Conservation (phyloP, 2,329 filamentous ascomycete genomes). For the Cladorrhinum sp. region DNA sequence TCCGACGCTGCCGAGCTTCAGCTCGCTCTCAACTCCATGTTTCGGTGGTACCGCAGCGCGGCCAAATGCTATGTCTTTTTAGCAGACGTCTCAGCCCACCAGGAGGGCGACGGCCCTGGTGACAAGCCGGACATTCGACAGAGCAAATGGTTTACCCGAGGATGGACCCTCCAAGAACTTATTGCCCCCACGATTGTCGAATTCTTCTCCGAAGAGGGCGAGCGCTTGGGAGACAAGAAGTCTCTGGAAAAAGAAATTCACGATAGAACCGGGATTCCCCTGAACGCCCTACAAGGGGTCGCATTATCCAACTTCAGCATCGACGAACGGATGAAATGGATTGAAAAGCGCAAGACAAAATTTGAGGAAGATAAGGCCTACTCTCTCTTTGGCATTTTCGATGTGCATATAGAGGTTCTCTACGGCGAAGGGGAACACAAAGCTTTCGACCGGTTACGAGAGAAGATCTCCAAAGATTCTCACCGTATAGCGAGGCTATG, state of each 20-base stretch:
- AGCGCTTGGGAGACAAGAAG: neutral
- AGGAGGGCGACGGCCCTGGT: neutral
- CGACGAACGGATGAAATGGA: constrained; percentile 14
- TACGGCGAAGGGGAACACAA: too few relatives aligned
- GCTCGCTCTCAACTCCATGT: constrained; percentile 21
- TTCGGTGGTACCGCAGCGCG: constrained; percentile 7
- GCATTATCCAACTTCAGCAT: constrained; percentile 14
- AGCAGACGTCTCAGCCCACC: constrained; percentile 1
- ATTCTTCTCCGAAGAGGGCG: constrained; percentile 6
- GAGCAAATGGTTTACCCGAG: constrained; percentile 11
- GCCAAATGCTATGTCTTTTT: constrained; percentile 13
- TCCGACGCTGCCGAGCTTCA: constrained; percentile 15
- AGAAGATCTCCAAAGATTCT: constrained; percentile 9
- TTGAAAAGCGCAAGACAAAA: constrained; percentile 11
- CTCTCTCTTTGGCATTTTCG: constrained; percentile 17
- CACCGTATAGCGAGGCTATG: constrained; percentile 15
- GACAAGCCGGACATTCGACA: neutral
- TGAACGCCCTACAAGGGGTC: constrained; percentile 9
- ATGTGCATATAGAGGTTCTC: constrained; percentile 11
- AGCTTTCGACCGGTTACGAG: constrained; percentile 15
- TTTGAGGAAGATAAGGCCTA: constrained; percentile 17
- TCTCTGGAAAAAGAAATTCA: constrained; percentile 12
- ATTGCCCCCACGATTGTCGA: constrained; percentile 5
- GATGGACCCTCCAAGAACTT: constrained; percentile 19
- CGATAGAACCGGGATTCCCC: constrained; percentile 12